Base-by-base conservation (phyloP, 306 rosid species). In the Mimosa pudica region DNA sequence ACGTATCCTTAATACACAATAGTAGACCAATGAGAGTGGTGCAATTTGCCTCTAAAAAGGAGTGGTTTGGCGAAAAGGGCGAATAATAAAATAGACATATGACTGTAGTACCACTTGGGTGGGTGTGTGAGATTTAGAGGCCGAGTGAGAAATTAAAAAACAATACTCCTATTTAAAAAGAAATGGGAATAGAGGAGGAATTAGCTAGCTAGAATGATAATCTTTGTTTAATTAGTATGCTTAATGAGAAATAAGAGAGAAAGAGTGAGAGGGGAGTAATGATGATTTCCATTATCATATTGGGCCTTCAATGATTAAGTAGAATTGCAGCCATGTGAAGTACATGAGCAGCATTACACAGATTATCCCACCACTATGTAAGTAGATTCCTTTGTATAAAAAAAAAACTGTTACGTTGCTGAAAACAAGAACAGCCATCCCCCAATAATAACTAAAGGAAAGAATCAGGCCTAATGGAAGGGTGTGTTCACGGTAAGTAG, bases 311-410 rank as follows among this genome's bases (percentile, higher is more conserved):
- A 86, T 88, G 83, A 88, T 90, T 90, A 84, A 88, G 88, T 51
- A 67, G 84, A 85, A 86, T 85, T 86, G 89, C 55, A 71, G 79
- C 86, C 90, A 90, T 88, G 90, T 90, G 91, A 82, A 83, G 75
- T 79, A 74, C 84, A 81, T 83, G 76, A 79, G 71, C 76, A 61
- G 78, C 77, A 82, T 61, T 73, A 55, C 67, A 68, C 42, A 80
- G 82, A 71, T 77, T 80, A 86, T 84, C 82, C 79, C 58, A 48
- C 82, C 80, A 77, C 83, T 74, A 55, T 4, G 36, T 74, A 55
- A 1, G 36, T 24, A 17, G 51, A 41, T 17, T 41, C 46, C 51
- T 42, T 0, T 8, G 4, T 17, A 41, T 66, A 10, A 7, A n/a
- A 67, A 67, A 6, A 54, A 20, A 1, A 3, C 35, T 24, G 38